Evolutionary conservation across 2,329 filamentous ascomycete species (phyloP).

Genomic region (Seiridium unicorne): DNA sequence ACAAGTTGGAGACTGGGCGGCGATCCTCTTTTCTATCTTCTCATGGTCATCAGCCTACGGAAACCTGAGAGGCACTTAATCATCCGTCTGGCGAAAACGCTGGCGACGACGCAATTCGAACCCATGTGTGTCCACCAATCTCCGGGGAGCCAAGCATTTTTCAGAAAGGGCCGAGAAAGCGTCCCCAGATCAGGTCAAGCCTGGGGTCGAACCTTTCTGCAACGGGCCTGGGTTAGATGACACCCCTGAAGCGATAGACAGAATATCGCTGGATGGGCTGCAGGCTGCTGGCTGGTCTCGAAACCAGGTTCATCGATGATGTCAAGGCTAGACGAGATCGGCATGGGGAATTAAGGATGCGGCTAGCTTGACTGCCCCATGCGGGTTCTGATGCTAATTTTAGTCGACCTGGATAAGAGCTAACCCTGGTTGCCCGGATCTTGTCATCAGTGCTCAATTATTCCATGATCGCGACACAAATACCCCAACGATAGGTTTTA

Average conservation of each 20-base stretch:
- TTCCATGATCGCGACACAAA: too few species aligned
- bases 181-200: background rate
- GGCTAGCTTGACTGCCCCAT: background rate
- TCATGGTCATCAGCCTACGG: background rate
- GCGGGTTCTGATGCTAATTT: background rate
- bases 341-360: background rate
- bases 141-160: background rate
- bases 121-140: background rate
- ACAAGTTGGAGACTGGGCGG: background rate
- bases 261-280: background rate
- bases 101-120: background rate
- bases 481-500: too few species aligned
- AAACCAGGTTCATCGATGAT: background rate
- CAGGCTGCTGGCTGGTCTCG: background rate
- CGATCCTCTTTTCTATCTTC: background rate
- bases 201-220: background rate
- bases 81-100: background rate
- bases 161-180: background rate
- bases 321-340: background rate
- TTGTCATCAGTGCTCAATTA: background rate
- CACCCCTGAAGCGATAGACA: background rate
- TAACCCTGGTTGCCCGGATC: background rate
- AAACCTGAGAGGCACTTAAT: background rate
- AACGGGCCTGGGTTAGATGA: background rate
- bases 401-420: background rate